Percentiles rank a stretch among this genome's conserved stretches.
phyloP scores from a whole-genome alignment of 306 rosid genomes.

The Prunus campanulata region DNA sequence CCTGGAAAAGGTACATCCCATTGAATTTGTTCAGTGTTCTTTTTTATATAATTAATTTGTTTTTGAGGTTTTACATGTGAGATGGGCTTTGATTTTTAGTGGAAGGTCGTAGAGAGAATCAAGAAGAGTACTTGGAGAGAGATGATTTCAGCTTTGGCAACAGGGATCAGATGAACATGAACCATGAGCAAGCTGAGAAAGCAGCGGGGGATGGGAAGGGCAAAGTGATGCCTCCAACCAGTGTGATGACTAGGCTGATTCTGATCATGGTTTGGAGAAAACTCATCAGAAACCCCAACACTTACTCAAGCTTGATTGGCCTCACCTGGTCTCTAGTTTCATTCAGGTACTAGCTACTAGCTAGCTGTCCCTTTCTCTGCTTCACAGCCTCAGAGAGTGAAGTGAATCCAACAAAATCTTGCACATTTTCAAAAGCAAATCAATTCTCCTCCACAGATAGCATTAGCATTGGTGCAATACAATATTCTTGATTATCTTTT shows the following conservation, averaged over 20 bases:
- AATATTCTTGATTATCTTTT: not conserved
- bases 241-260: conserved; percentile 94
- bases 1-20: conserved; percentile 58
- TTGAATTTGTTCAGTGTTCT: not conserved
- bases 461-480: too few relatives aligned
- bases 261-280: conserved; percentile 96
- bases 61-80: not conserved
- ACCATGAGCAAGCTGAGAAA: conserved; percentile 42
- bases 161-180: conserved; percentile 53
- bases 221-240: conserved; percentile 76
- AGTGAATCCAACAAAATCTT: too few relatives aligned
- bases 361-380: too few relatives aligned
- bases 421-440: too few relatives aligned
- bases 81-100: conserved; percentile 28
- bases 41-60: not conserved
- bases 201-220: conserved; percentile 42
- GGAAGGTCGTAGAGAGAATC: conserved; percentile 60
- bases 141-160: conserved; percentile 86
- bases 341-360: conserved; percentile 42
- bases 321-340: conserved; percentile 86
- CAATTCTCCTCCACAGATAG: too few relatives aligned
- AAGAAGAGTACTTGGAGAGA: conserved; percentile 61
- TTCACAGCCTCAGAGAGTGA: too few relatives aligned
- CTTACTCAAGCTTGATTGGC: conserved; percentile 81
- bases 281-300: conserved; percentile 86